Base-by-base conservation (phyloP, 495 filamentous ascomycete species). In the Penicillium cinerascens region DNA sequence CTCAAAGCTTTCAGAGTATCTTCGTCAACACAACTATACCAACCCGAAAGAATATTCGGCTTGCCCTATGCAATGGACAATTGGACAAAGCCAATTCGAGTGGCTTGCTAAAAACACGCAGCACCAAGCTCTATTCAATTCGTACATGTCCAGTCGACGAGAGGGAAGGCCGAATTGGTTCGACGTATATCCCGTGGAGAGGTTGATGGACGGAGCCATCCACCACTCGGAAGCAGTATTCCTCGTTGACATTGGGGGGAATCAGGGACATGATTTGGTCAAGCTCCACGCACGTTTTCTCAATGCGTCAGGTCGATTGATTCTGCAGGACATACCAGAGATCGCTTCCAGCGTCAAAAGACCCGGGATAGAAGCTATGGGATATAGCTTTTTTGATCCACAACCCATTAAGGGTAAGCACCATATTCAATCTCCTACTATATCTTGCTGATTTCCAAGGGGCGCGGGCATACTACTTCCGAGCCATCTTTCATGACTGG, bases 231-330 rank as follows among this genome's bases (percentile, higher is more conserved):
- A 67, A 2, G 57, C 55, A 2, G 59, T 66, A 3, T 50, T 76
- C 5, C 56, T 80, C 0, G 78, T 85, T 15, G 83, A 87, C 59
- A 63, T 84, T 2, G 82, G 73, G 38, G 82, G 80, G 2, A 68
- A 65, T 23, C 39, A 69, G 2, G 81, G 81, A 0, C 75, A 82
- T 25, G 77, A 85, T 51, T 55, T 83, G 0, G 42, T 60, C 0
- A 64, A 68, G n/a, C 78, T 85, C 54, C 54, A 35, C 2, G 47
- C 55, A 33, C 66, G 64, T 37, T 66, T 55, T 53, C 63, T 70
- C 6, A 17, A 65, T 22, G 41, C 60, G 2, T 56, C 61, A 0
- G 77, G 76, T 0, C 58, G 64, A 0, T 35, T 77, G 23, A 55
- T 78, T 16, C 49, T 80, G 4, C 68, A 78, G 49, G 77, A 78